These are phyloP conservation scores for Tremella fuciformis DNA, from an alignment of 768 basidiomycete genomes.

Conservation along the genomic window DNA sequence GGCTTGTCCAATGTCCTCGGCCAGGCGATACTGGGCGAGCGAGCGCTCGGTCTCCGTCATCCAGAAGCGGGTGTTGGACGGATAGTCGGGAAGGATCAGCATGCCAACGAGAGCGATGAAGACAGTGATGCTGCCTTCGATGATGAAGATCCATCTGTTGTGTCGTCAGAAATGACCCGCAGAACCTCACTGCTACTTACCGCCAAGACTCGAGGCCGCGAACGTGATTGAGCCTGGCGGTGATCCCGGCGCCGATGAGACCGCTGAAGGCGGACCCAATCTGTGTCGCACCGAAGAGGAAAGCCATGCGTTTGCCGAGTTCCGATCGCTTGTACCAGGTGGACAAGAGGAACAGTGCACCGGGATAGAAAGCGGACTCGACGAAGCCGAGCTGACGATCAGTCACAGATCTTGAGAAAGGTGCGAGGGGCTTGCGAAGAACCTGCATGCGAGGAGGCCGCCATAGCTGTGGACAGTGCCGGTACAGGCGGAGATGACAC, in stretches of 20 bases:
- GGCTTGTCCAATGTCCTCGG: conserved; percentile 39
- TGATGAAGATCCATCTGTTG: conserved; percentile 37
- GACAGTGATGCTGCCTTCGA: conserved; percentile 25
- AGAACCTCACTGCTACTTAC: too few species aligned
- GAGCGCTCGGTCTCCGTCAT: conserved; percentile 52
- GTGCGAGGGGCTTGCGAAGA: conserved; percentile 9
- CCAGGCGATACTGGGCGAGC: conserved; percentile 36
- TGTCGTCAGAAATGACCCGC: too few species aligned
- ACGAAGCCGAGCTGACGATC: conserved; percentile 12
- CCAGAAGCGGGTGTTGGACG: conserved; percentile 66
- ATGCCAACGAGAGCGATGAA: conserved; percentile 29
- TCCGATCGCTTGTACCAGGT: conserved; percentile 40
- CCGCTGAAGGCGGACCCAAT: conserved; percentile 45
- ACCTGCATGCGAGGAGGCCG: conserved; percentile 37
- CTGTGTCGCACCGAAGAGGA: conserved; percentile 44
- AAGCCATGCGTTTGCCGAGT: conserved; percentile 42
- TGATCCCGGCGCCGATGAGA: conserved; percentile 45
- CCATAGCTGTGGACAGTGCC: conserved; percentile 37
- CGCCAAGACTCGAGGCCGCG: conserved; percentile 47
- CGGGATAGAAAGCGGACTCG: conserved; percentile 45
- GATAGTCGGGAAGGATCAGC: conserved; percentile 65
- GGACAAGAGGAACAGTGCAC: conserved; percentile 44
- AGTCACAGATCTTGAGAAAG: too few species aligned
- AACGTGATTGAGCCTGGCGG: conserved; percentile 27
- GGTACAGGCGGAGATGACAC: conserved; percentile 38